Evolutionary conservation across 345 rosid species (phyloP).

Genomic region (Syzygium jambos): DNA sequence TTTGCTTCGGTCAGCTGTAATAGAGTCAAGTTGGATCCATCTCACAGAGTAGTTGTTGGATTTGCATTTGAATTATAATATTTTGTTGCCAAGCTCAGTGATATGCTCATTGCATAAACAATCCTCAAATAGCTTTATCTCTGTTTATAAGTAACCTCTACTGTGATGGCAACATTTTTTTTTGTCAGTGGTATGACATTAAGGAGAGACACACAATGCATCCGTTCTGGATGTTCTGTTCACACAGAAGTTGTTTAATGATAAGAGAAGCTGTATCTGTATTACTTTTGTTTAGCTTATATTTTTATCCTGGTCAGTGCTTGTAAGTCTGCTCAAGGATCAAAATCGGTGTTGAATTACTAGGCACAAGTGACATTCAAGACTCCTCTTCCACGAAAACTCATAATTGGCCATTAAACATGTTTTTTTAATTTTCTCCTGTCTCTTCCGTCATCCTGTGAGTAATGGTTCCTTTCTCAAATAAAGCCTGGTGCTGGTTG

Average conservation of each 20-base stretch:
- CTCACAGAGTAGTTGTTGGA: background rate
- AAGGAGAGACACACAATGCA: background rate
- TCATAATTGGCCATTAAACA: background rate
- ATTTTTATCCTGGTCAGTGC: background rate
- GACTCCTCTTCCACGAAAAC: background rate
- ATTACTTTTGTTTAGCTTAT: background rate
- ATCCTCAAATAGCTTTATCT: background rate
- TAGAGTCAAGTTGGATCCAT: background rate
- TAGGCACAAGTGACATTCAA: background rate
- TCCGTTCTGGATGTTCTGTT: background rate
- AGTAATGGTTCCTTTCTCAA: background rate
- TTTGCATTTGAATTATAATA: background rate
- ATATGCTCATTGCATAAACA: background rate
- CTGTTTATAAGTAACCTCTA: background rate
- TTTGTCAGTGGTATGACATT: background rate
- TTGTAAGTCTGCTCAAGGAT: background rate
- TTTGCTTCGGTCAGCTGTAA: background rate
- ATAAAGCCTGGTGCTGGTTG: background rate
- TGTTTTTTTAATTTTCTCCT: background rate
- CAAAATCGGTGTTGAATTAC: background rate
- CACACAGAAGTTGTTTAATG: background rate
- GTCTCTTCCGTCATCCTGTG: background rate
- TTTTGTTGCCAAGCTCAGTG: background rate
- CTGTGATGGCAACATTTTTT: background rate
- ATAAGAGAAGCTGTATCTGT: background rate